Percentiles rank a stretch among this genome's conserved stretches.
phyloP scores from a whole-genome alignment of 140 eudicot species.

The Stevia rebaudiana region DNA sequence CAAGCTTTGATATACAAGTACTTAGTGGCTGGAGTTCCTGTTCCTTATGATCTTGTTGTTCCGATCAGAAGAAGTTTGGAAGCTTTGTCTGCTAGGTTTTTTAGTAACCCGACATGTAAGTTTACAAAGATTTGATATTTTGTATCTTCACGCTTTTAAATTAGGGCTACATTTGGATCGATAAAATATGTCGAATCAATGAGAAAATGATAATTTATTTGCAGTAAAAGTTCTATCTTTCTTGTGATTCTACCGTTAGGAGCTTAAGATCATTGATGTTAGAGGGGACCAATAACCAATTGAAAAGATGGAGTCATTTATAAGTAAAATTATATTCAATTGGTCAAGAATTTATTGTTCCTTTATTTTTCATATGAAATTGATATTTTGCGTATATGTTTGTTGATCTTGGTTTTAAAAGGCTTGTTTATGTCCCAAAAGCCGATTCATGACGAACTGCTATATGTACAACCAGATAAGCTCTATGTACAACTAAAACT shows the following conservation, averaged over 20 bases:
- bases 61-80: slow-evolving; percentile 75
- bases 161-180: not conserved
- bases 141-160: not conserved
- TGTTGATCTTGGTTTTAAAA: not conserved
- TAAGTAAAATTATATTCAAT: not conserved
- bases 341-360: not conserved
- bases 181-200: not conserved
- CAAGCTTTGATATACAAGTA: slow-evolving; percentile 85
- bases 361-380: not conserved
- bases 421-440: not conserved
- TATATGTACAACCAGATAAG: no score
- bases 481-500: not conserved
- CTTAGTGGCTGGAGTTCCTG: slow-evolving; percentile 77
- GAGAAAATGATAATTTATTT: not conserved
- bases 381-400: not conserved
- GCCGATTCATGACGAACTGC: not conserved
- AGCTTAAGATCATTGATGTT: not conserved
- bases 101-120: slow-evolving; percentile 67
- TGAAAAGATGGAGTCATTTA: not conserved
- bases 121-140: not conserved
- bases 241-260: not conserved
- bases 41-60: slow-evolving; percentile 78
- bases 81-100: slow-evolving; percentile 68
- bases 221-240: not conserved
- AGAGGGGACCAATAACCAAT: slow-evolving; percentile 7